A percentile compares a stretch with the other conserved stretches of the same genome.
phyloP scores from a whole-genome alignment of 345 rosid genomes.

The Lagerstroemia speciosa region DNA sequence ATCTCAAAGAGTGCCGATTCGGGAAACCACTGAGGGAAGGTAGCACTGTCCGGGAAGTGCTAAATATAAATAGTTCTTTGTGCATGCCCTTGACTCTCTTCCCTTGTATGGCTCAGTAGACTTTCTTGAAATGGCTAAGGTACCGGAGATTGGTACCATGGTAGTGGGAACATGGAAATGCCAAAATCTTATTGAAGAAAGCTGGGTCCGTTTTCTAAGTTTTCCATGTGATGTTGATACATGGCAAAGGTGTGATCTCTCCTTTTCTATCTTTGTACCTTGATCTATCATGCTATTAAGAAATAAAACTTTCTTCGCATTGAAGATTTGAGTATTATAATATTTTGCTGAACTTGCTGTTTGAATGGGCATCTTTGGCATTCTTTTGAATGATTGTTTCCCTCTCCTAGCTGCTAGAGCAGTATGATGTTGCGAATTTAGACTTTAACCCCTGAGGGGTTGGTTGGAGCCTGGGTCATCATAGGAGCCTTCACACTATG shows the following conservation, averaged over 20 bases:
- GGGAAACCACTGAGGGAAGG: background rate
- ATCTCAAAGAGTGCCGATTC: background rate
- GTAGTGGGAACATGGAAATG: too few relatives aligned
- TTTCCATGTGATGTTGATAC: background rate
- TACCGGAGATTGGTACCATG: background rate
- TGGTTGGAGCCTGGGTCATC: too few relatives aligned
- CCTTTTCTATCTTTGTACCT: background rate
- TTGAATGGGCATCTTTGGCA: background rate
- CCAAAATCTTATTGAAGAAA: too few relatives aligned
- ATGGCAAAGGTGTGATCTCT: background rate
- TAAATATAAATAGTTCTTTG: background rate
- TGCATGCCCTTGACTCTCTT: background rate
- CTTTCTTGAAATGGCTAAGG: background rate
- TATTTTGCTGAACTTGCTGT: too few relatives aligned
- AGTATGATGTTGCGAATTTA: too few relatives aligned
- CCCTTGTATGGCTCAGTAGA: background rate
- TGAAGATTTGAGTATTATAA: too few relatives aligned
- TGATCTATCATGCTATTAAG: background rate
- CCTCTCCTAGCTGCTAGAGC: background rate
- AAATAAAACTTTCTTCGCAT: background rate
- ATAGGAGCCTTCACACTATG: too few relatives aligned
- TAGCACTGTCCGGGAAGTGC: background rate
- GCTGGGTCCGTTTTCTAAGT: background rate
- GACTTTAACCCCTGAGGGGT: too few relatives aligned
- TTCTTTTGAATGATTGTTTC: background rate